Base-by-base conservation (phyloP, 805 yeast species). In the Candida ponderosae region DNA sequence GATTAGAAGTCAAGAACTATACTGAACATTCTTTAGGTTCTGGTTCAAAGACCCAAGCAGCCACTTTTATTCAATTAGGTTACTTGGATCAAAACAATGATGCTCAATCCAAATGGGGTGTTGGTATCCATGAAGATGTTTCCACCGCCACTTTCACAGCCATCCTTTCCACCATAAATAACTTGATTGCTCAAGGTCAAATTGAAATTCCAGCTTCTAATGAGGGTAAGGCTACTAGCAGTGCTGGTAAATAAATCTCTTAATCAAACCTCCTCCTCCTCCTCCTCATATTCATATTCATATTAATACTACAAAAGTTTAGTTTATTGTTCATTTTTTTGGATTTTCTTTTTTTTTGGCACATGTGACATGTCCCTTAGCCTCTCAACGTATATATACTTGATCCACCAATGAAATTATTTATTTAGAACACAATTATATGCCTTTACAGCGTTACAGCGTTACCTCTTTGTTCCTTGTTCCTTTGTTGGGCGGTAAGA, bases 111-210 rank as follows among this genome's bases (percentile, higher is more conserved):
- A 59, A 59, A 50, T 89, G 96, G 96, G 97, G 97, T 63, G 89
- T 89, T 41, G 97, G 96, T 54, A 77, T 87, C 43, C 81, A 86
- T 56, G 90, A 80, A 61, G 95, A 89, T 62, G 93, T 85, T 38
- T 81, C 95, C 19, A 81, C 80, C 53, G 93, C 96, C 34, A 79
- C 95, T 6, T 74, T 85, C 51, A 70, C 73, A 48, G 75, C 90
- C 14, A 68, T 82, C 43, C 54, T 80, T 31, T 76, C 89, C 16
- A 70, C 81, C 40, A 65, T 82, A 36, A 83, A 83, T 53, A 58
- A 45, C 44, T 56, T 49, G 34, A 51, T 38, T 32, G 39, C 44
- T 13, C 36, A 44, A 18, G 51, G 50, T 35, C 47, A 47, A 24
- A 34, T 53, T 33, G 50, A 42, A 18, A 18, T 43, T 9, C 38